Conservation (phyloP, 257 asterid genomes). For the Plantago major region DNA sequence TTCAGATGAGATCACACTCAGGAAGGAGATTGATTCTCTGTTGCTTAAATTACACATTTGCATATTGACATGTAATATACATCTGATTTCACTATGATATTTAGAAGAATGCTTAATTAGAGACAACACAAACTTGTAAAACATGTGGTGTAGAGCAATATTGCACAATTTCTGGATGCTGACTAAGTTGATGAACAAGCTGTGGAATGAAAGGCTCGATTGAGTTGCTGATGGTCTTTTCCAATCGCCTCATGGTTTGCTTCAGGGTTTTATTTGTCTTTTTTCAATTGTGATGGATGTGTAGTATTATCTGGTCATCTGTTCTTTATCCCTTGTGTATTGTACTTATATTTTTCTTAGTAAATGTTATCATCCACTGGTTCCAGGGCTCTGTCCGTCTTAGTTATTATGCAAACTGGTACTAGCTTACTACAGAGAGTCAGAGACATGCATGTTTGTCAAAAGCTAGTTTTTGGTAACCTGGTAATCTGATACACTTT, state of each 20-base stretch:
- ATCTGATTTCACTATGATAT: too few species aligned
- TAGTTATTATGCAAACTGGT: constrained; percentile 2
- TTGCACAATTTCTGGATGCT: too few species aligned
- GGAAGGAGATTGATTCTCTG: too few species aligned
- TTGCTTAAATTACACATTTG: too few species aligned
- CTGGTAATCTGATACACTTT: not conserved
- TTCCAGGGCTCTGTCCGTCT: not conserved
- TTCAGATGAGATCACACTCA: too few species aligned
- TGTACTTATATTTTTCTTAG: not conserved
- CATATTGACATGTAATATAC: too few species aligned
- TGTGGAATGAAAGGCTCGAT: not conserved
- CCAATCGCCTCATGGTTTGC: not conserved
- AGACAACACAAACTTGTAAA: not conserved
- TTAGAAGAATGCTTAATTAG: not conserved
- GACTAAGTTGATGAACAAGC: too few species aligned
- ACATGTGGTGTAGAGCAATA: not conserved
- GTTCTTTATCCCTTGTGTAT: not conserved
- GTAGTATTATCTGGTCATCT: not conserved
- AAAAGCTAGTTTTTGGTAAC: not conserved
- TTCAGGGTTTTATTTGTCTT: not conserved
- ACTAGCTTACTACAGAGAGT: too few species aligned
- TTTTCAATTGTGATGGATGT: not conserved
- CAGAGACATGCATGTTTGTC: not conserved
- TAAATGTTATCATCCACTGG: not conserved
- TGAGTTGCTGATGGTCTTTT: not conserved